Evolutionary conservation across 2,329 filamentous ascomycete genomes (phyloP), one percentile per base, ranked within the genome.

Genomic region (Aspergillus viridinutans): DNA sequence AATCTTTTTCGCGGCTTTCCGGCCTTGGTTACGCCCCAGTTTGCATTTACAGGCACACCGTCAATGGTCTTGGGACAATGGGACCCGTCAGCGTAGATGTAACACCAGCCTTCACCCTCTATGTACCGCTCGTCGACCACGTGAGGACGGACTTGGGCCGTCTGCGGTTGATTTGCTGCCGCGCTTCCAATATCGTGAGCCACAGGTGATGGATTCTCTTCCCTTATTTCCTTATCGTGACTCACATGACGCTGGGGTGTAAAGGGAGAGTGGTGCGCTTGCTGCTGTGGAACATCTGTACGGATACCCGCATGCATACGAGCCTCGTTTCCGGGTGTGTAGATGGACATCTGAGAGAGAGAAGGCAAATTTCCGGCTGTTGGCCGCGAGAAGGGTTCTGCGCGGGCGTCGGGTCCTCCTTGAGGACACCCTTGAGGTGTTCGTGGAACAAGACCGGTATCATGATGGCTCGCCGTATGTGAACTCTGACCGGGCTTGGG

Each of bases 11-110:
- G 85, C 50, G 92, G 92, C 77, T 96, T 96, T 14, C 92, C 92
- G 2, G 92, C 92, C 76, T 96, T 96, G 38, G 92, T 96, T 9
- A 96, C 86, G 17, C 92, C 92, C 92, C 92, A 96, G 64, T 90
- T 90, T 1, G 92, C 90, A 70, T 96, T 96, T 52, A 96, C 91
- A 0, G 82, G 81, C 70, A 96, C 90, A 20, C 92, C 92, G 65
- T 96, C 90, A 61, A 96, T 92, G 28, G 89, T 80, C 40, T 89
- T 90, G 66, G 89, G 90, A 77, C 89, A 93, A 70, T 90, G 87
- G 53, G 86, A 89, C 29, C 89, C 90, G 69, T 95, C 90, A 61
- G 93, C 90, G 70, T 94, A 94, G 60, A 94, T 87, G 69, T 91
- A 94, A 76, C 90, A 94, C 66, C 89, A 73, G 2, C 90, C 90